Base-by-base conservation (phyloP, 2,329 filamentous ascomycete species). In the Anthostomella pinea region DNA sequence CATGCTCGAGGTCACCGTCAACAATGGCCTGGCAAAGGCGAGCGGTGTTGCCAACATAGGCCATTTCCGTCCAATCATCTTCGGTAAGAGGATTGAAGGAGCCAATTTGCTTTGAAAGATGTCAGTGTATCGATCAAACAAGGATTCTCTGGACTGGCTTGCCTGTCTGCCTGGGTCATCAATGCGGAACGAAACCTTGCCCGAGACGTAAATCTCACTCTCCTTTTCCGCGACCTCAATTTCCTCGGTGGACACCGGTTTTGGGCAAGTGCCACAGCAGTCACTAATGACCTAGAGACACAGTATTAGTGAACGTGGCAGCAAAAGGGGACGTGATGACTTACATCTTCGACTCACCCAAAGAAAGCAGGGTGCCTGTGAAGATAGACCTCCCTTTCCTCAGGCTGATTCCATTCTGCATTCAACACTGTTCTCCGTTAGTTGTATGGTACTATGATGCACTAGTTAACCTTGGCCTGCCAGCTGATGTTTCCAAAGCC, bases 11-110 rank as follows among this genome's bases (percentile, higher is more conserved):
- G 58, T 94, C 82, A 2, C 75, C 69, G 49, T 89, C 81, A 4
- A 90, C 79, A 39, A 95, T 94, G 1, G 85, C 87, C 54, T 89
- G 83, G 53, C 86, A 94, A 2, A 95, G 70, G 11, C 76, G 71
- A 23, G 79, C 80, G 1, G 86, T 90, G 48, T 89, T 86, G 8
- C 87, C 85, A 22, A 94, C 74, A 48, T 94, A 95, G 0, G 87
- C 87, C 87, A 94, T 93, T 47, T 90, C 85, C 1, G 87, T 93
- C 86, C 87, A 94, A 54, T 93, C 87, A 33, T 87, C 74, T 26
- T 87, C 81, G 0, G 84, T 90, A 23, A 91, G 71, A 0, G 87
- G 88, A 51, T 93, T 84, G 65, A 94, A 94, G 8, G 73, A 78
- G 17, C 75, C 75, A 32, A 79, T 79, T 58, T 76, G 66, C 55